These are phyloP conservation scores for Leavenworthia alabamica DNA, from an alignment of 345 rosid genomes.

Conservation along the genomic window DNA sequence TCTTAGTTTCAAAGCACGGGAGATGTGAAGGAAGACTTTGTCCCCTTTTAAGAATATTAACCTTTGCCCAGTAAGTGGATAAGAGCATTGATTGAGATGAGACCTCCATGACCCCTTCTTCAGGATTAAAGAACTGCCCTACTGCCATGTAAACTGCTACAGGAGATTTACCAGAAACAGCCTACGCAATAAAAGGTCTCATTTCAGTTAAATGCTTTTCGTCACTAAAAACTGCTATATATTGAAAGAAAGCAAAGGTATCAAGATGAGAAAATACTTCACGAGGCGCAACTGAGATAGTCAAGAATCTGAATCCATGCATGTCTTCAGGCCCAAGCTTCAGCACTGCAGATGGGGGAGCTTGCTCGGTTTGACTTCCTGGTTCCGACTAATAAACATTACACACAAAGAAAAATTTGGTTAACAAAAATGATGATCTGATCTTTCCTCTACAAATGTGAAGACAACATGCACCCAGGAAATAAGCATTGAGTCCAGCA, in stretches of 20 bases:
- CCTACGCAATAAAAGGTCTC: slow-evolving; percentile 48
- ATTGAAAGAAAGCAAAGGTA: slow-evolving; percentile 2
- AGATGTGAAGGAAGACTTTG: slow-evolving; percentile 14
- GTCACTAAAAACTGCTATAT: background rate
- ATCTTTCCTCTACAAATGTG: background rate
- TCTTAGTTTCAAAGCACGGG: background rate
- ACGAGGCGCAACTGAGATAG: slow-evolving; percentile 92
- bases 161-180: slow-evolving; percentile 89
- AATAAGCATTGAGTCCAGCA: background rate
- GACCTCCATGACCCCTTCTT: slow-evolving; percentile 60
- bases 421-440: slow-evolving; percentile 12
- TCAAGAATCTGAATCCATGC: slow-evolving; percentile 80
- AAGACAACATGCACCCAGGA: background rate
- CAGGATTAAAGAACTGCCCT: slow-evolving; percentile 91
- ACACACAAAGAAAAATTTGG: background rate
- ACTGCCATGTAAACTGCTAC: slow-evolving; percentile 98
- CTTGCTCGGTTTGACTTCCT: slow-evolving; percentile 98
- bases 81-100: slow-evolving; percentile 60
- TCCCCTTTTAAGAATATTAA: slow-evolving; percentile 27
- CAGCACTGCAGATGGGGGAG: slow-evolving; percentile 90
- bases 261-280: slow-evolving; percentile 47
- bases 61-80: slow-evolving; percentile 69
- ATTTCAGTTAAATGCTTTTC: slow-evolving; percentile 11
- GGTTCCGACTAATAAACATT: slow-evolving; percentile 71
- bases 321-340: slow-evolving; percentile 67